Base-by-base conservation (phyloP, 129 eudicot genomes). In the Mikania micrantha region DNA sequence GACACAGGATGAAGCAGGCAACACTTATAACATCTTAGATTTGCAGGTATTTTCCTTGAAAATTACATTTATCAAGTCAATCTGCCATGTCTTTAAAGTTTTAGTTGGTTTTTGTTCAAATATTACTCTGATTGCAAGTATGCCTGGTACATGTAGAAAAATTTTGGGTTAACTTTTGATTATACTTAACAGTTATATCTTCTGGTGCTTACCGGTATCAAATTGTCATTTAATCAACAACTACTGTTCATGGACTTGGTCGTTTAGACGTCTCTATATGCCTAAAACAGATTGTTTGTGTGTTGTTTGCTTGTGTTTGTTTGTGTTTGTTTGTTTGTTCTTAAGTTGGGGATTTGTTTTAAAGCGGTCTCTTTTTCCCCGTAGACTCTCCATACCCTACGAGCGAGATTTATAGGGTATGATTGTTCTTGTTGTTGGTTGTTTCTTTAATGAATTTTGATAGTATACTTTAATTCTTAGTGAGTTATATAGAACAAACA, bases 1-100 rank as follows among this genome's bases (percentile, higher is more conserved):
- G 83, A 77, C 81, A 28, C 88, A 88, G 66, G 99, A 93, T 81
- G 99, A 93, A 73, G 71, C 90, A 10, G 99, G 99, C 69, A 88
- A 89, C 67, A 71, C 85, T 67, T 93, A 70, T 76, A 93, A 93
- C 81, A 72, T 84, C 42, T 83, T 93, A 56, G 99, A 93, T 78
- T 79, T 93, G 86, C 85, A 88, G 91, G 99, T 93, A 75, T 73
- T 28, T 52, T 34, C 41, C 21, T 25, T 20, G 13, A 9, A 24
- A 13, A 15, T 56, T 9, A 58, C 38, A 29, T 39, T 29, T 50
- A 28, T 49, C 32, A 22, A 67, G 34, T 49, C 60, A 16, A 56
- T 56, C 62, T 56, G 36, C 28, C 62, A 5, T 13, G 38, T 15
- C 9, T 48, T 5, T 45, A 10, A 47, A 47, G 4, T 6, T 48